These are phyloP conservation scores for Candida andamanensis DNA, from an alignment of 805 yeast genomes.

Conservation along the genomic window DNA sequence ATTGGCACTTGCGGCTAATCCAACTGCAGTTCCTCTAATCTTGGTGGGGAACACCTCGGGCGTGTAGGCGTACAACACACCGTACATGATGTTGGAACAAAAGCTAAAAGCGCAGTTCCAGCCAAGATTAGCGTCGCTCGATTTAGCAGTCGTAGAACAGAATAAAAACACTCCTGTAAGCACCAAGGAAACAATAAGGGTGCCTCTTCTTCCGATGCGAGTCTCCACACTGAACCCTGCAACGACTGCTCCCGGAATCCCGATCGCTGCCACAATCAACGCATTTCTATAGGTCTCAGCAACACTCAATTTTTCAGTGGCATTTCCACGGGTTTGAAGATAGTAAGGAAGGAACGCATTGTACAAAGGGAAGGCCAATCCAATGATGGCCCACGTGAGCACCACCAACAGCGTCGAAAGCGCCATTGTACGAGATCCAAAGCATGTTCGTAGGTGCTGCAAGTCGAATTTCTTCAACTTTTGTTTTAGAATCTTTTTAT, in stretches of 20 bases:
- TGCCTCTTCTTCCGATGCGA: slow-evolving; percentile 52
- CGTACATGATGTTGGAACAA: slow-evolving; percentile 52
- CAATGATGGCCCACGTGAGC: slow-evolving; percentile 52
- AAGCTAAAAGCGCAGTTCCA: slow-evolving; percentile 46
- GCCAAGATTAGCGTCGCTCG: slow-evolving; percentile 39
- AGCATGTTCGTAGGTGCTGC: slow-evolving; percentile 42
- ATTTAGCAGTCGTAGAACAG: slow-evolving; percentile 58
- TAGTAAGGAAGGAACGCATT: slow-evolving; percentile 51
- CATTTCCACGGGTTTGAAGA: slow-evolving; percentile 38
- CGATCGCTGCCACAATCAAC: slow-evolving; percentile 26
- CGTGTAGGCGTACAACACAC: slow-evolving; percentile 59
- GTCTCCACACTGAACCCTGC: slow-evolving; percentile 30
- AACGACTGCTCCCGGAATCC: slow-evolving; percentile 29
- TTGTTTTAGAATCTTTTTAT: slow-evolving; percentile 18
- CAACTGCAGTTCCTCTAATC: slow-evolving; percentile 53
- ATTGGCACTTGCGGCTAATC: slow-evolving; percentile 51
- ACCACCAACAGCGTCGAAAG: slow-evolving; percentile 38
- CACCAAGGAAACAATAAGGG: slow-evolving; percentile 48
- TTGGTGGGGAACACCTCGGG: slow-evolving; percentile 56
- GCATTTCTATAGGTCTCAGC: slow-evolving; percentile 28
- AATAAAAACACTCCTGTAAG: slow-evolving; percentile 54
- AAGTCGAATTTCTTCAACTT: slow-evolving; percentile 22
- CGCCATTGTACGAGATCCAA: slow-evolving; percentile 41
- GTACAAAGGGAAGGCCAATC: slow-evolving; percentile 54
- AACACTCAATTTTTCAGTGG: slow-evolving; percentile 23